Evolutionary conservation across 306 rosid genomes (phyloP).

Genomic region (Trifolium subterraneum): DNA sequence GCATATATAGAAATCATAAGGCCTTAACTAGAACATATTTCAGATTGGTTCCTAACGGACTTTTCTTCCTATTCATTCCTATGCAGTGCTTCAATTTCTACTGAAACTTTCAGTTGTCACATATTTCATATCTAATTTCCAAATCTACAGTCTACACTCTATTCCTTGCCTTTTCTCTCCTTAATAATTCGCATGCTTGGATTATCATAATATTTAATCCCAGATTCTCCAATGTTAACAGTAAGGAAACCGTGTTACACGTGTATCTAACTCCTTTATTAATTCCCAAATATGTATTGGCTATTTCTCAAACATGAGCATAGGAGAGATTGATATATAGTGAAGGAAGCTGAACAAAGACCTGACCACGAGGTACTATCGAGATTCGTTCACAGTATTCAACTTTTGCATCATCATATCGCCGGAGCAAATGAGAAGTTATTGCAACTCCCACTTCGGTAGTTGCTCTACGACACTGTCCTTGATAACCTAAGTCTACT

Average conservation of each 20-base stretch:
- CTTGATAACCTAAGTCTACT: conserved; percentile 77
- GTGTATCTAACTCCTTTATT: conserved; percentile 10
- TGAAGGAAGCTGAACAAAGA: conserved; percentile 61
- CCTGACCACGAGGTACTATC: conserved; percentile 97
- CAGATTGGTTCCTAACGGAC: conserved; percentile 3
- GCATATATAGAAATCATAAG: conserved; percentile 16
- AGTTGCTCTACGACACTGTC: conserved; percentile 96
- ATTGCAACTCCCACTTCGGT: conserved; percentile 92
- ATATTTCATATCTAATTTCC: conserved; percentile 17
- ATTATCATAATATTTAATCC: conserved; percentile 29
- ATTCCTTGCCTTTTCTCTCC: conserved; percentile 23
- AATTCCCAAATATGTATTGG: neutral
- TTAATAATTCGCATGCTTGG: conserved; percentile 13
- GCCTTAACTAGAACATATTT: conserved; percentile 21
- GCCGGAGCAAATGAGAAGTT: conserved; percentile 90
- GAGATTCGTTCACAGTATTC: conserved; percentile 94
- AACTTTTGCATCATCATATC: conserved; percentile 77
- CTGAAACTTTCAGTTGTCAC: conserved; percentile 6
- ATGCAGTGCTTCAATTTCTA: conserved; percentile 31
- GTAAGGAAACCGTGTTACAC: neutral
- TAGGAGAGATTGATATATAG: conserved; percentile 24
- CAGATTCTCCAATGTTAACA: conserved; percentile 32
- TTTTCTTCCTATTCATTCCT: conserved; percentile 29
- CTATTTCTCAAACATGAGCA: conserved; percentile 30
- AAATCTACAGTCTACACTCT: conserved; percentile 4